Conservation (phyloP, 2,329 filamentous ascomycete genomes). For the Coccinonectria pachysandricola region DNA sequence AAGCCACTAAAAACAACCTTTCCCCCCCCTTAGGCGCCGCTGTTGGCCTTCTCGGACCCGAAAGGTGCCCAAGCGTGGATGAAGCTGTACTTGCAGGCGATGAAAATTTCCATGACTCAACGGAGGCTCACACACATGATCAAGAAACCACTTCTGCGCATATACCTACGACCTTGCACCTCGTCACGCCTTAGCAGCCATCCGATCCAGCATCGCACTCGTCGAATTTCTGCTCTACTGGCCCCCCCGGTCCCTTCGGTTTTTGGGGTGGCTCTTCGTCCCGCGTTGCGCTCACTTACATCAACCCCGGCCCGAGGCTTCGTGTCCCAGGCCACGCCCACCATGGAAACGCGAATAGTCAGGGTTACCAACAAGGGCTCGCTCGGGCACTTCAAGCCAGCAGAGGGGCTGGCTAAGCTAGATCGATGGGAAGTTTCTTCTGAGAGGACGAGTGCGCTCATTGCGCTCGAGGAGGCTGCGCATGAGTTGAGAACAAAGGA, state of each 20-base stretch:
- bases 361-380: conserved; percentile 21
- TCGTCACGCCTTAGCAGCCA: too few relatives aligned
- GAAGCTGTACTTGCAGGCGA: too few relatives aligned
- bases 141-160: too few relatives aligned
- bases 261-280: conserved; percentile 4
- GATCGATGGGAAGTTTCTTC: conserved; percentile 32
- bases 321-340: conserved; percentile 6
- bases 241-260: too few relatives aligned
- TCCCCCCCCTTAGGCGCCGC: too few relatives aligned
- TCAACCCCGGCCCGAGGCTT: conserved; percentile 9
- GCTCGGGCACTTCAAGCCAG: conserved; percentile 25
- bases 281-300: conserved; percentile 16
- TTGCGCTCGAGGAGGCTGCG: conserved; percentile 53
- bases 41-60: too few relatives aligned
- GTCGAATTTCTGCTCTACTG: too few relatives aligned
- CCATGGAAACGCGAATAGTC: conserved; percentile 32
- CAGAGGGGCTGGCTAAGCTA: conserved; percentile 22
- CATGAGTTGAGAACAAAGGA: conserved; percentile 52
- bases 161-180: too few relatives aligned
- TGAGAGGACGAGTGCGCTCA: conserved; percentile 22
- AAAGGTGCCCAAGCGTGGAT: too few relatives aligned
- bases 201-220: too few relatives aligned
- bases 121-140: conserved; percentile 10
- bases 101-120: conserved; percentile 19
- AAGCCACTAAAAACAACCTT: too few relatives aligned